Conservation (phyloP, 139 green algal species). For the Chlamydomonas applanata region DNA sequence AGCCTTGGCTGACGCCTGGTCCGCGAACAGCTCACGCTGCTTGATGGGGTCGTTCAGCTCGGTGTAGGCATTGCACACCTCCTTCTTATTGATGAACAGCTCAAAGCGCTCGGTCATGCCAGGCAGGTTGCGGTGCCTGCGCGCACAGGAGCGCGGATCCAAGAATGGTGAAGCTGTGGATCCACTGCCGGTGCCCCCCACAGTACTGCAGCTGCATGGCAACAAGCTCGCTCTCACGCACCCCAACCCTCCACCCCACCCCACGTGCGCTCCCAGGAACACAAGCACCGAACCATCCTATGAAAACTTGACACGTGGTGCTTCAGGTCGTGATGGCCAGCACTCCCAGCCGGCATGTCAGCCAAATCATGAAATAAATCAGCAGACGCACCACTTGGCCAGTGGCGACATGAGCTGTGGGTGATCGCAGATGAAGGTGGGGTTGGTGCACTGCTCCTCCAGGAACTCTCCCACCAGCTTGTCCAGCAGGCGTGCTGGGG, state of each 20-base stretch:
- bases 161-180: too few species aligned
- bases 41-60: slow-evolving; percentile 98
- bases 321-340: too few species aligned
- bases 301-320: too few species aligned
- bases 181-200: too few species aligned
- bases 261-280: too few species aligned
- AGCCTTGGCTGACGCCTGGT: slow-evolving; percentile 70
- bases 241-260: too few species aligned
- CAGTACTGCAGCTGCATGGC: too few species aligned
- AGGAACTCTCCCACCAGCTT: slow-evolving; percentile 98
- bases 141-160: too few species aligned
- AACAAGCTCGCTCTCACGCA: too few species aligned
- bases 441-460: slow-evolving; percentile 92
- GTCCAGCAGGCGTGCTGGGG: slow-evolving; percentile 92
- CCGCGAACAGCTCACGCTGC: slow-evolving; percentile 92
- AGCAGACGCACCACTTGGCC: slow-evolving; percentile 92
- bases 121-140: slow-evolving; percentile 76
- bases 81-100: slow-evolving; percentile 97
- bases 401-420: slow-evolving; percentile 98
- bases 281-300: too few species aligned
- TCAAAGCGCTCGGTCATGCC: slow-evolving; percentile 98
- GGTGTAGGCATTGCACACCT: slow-evolving; percentile 99
- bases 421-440: slow-evolving; percentile 98
- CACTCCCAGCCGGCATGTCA: background rate
- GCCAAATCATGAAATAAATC: background rate